Conservation (phyloP, 1,139 yeast species). For the Yamadazyma triangularis region DNA sequence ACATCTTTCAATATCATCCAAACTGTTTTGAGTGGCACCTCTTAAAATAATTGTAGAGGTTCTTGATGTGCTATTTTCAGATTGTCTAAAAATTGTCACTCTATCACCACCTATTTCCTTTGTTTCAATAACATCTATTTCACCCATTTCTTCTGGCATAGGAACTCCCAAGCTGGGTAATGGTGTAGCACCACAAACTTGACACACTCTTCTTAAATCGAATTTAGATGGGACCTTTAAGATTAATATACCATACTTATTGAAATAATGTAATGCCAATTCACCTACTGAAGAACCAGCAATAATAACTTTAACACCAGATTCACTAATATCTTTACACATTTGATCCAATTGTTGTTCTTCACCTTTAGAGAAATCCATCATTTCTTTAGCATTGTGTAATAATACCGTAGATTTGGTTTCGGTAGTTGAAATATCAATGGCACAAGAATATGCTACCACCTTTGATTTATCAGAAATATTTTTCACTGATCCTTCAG, state of each 20-base stretch:
- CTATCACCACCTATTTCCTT: slow-evolving; percentile 96
- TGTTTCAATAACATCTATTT: slow-evolving; percentile 82
- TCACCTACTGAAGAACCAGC: slow-evolving; percentile 96
- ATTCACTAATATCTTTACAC: slow-evolving; percentile 76
- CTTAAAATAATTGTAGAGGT: slow-evolving; percentile 91
- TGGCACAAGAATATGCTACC: slow-evolving; percentile 89
- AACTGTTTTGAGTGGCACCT: slow-evolving; percentile 94
- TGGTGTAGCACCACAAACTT: slow-evolving; percentile 98
- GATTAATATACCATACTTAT: slow-evolving; percentile 79
- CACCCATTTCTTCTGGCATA: slow-evolving; percentile 90
- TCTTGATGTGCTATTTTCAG: slow-evolving; percentile 52
- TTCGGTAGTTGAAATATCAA: slow-evolving; percentile 92
- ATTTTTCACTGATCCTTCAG: slow-evolving; percentile 82
- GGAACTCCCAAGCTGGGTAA: slow-evolving; percentile 95
- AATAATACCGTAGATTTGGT: slow-evolving; percentile 95
- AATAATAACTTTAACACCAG: slow-evolving; percentile 83
- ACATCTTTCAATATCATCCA: slow-evolving; percentile 95
- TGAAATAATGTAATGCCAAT: slow-evolving; percentile 85
- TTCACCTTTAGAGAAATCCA: slow-evolving; percentile 93
- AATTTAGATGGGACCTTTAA: slow-evolving; percentile 90
- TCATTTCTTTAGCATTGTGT: slow-evolving; percentile 95
- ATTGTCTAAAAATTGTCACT: slow-evolving; percentile 90
- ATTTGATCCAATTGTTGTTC: slow-evolving; percentile 87
- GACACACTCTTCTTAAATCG: slow-evolving; percentile 87
- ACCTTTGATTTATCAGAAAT: slow-evolving; percentile 66